Conservation (phyloP, 1,284 basidiomycete species). For the Tilletiopsis washingtonensis region DNA sequence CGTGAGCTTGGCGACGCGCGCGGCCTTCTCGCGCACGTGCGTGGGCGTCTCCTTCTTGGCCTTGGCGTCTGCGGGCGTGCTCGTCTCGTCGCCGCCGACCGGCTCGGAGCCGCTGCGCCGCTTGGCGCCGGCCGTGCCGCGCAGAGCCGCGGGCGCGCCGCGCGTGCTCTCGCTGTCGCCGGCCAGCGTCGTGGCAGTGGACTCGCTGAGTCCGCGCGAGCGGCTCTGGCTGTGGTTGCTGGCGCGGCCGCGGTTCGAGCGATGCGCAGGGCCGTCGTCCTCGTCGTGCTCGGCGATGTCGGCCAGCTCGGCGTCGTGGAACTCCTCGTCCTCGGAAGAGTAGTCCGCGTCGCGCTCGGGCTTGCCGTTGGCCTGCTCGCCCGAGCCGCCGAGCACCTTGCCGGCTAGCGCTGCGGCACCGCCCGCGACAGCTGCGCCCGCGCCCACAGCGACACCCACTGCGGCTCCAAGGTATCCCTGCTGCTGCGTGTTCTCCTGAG, state of each 20-base stretch:
- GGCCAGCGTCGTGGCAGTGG: conserved; percentile 6
- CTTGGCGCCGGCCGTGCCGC: conserved; percentile 21
- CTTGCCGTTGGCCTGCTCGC: conserved; percentile 1
- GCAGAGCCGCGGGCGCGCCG: conserved; percentile 2
- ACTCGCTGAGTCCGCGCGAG: not conserved
- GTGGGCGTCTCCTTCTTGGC: conserved; percentile 18
- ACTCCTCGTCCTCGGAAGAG: conserved; percentile 16
- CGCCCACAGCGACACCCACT: conserved; percentile 1
- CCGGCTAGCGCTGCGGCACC: conserved; percentile 1
- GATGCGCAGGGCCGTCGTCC: conserved; percentile 15
- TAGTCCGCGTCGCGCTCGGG: conserved; percentile 15
- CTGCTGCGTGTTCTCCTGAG: not conserved
- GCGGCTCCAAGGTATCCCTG: conserved; percentile 5
- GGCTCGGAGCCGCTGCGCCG: conserved; percentile 16
- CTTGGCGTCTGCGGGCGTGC: conserved; percentile 17
- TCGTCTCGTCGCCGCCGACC: conserved; percentile 1
- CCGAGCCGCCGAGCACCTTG: not conserved
- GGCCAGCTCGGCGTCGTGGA: conserved; percentile 35
- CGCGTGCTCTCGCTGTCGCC: too few species aligned
- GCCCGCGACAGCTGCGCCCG: conserved; percentile 6
- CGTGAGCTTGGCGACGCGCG: conserved; percentile 30
- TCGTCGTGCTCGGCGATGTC: conserved; percentile 34
- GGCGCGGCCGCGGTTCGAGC: not conserved
- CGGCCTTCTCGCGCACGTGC: conserved; percentile 33
- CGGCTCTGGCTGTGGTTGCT: not conserved